Evolutionary conservation across 2,329 filamentous ascomycete species (phyloP), one percentile per base, ranked within the genome.

Genomic region (Stagonosporopsis vannaccii): DNA sequence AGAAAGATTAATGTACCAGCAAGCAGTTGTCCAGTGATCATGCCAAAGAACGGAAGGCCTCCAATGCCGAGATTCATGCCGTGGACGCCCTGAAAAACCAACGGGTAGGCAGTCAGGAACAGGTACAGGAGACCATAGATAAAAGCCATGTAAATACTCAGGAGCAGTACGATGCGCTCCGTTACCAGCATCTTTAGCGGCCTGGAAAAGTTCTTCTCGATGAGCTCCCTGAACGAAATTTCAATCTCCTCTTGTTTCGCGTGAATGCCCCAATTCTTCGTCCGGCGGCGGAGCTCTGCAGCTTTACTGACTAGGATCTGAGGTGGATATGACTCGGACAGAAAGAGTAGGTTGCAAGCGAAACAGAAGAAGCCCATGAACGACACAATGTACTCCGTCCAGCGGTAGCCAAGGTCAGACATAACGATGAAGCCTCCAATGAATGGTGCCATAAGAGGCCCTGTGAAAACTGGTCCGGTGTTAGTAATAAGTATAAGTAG

Each of bases 31-130:
- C 91, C 91, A 8, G 81, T 71, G 49, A 95, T 86, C 88, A 97
- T 92, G 51, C 92, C 92, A 67, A 97, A 91, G 75, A 92, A 96
- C 4, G 91, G 87, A 2, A 97, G 82, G 2, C 92, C 92, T 11
- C 88, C 85, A 22, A 91, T 78, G 56, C 92, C 92, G 1, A 82
- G 71, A 36, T 80, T 85, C 79, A 95, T 89, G 60, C 84, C 81
- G 74, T 96, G 89, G 1, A 95, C 83, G 3, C 76, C 71, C 58
- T 88, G 82, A 78, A 95, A 96, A 37, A 96, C 89, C 40, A 95
- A 83, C 0, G 90, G 90, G 65, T 95, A 96, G 0, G 91, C 90
- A 0, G 91, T 93, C 49, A 97, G 81, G 80, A 94, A 95, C 20
- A 95, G 86, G 70, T 96, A 97, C 0, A 97, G 84, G 0, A 95